Evolutionary conservation across 176 grass and related monocot species (phyloP), one percentile per base, ranked within the genome.

Genomic region (Oryza meyeriana): DNA sequence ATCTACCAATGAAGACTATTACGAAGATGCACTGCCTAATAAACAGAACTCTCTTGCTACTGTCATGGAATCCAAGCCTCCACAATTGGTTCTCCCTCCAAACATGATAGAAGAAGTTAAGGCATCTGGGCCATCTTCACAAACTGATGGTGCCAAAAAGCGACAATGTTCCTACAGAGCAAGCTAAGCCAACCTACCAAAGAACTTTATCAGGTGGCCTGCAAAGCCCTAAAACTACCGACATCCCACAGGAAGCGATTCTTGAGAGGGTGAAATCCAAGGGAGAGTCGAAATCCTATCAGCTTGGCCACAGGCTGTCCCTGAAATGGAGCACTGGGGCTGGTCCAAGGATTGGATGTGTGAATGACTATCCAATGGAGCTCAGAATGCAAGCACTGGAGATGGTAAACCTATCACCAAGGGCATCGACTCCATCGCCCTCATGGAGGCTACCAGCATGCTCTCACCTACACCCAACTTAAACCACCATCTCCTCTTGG

Each of bases 331-430:
- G 83, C 78, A 99, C 81, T 10, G 93, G 97, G 77, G 78, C 50
- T 34, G 97, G 97, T 79, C 97, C 97, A 9, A 94, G 97, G 68
- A 99, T 99, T 40, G 97, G 93, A 67, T 99, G 97, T 26, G 89
- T 95, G 25, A 88, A 85, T n/a, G 97, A 99, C 64, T 96, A 92
- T 48, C 96, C 93, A 28, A 39, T 88, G 66, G 79, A 95, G 84
- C 86, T 99, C 58, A 90, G 93, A 69, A 66, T 75, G n/a, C 91
- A 92, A 66, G 96, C 93, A 8, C 77, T 99, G 18, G 89, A 99
- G 89, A 95, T 95, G 68, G 88, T 94, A 22, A 58, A 87, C 41
- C 90, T 99, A 29, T 93, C 90, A 1, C 96, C 96, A 20, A 90
- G 93, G 63, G 32, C 76, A 10, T 42, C 61, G 7, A 84, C 62